Evolutionary conservation across 2,329 filamentous ascomycete species (phyloP).

Genomic region (Boeremia lycopersici): DNA sequence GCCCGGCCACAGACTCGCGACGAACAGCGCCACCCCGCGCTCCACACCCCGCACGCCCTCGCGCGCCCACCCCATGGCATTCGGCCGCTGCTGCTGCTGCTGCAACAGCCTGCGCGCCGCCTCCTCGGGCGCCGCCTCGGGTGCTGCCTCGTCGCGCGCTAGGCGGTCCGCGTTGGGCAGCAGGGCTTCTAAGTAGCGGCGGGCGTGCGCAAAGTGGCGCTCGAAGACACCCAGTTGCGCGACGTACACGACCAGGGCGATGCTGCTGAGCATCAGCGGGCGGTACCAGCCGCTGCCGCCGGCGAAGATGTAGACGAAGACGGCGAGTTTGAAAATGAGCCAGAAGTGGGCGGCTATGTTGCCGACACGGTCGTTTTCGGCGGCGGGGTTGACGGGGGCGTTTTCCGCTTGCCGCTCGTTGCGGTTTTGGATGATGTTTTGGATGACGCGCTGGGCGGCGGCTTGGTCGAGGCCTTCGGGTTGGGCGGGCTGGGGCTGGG

Average conservation of each 20-base stretch:
- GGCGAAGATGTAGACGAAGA: conserved; percentile 63
- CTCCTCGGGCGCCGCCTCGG: no score
- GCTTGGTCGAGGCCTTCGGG: conserved; percentile 18
- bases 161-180: no score
- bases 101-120: conserved; percentile 49
- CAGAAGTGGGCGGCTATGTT: conserved; percentile 54
- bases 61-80: conserved; percentile 38
- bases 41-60: conserved; percentile 55
- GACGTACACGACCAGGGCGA: conserved; percentile 50
- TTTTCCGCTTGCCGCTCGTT: conserved; percentile 18
- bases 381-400: conserved; percentile 15
- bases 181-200: conserved; percentile 54
- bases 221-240: conserved; percentile 51
- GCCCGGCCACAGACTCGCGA: conserved; percentile 67
- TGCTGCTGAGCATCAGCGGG: conserved; percentile 48
- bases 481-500: conserved; percentile 14
- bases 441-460: conserved; percentile 17
- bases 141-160: no score
- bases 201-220: conserved; percentile 45
- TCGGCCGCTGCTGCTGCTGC: conserved; percentile 43
- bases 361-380: conserved; percentile 33
- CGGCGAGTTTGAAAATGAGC: conserved; percentile 63
- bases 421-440: conserved; percentile 19
- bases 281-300: conserved; percentile 51
- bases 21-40: conserved; percentile 64